These are phyloP conservation scores for Aspergillus caelatus DNA, from an alignment of 2,329 filamentous ascomycete genomes.

Conservation along the genomic window DNA sequence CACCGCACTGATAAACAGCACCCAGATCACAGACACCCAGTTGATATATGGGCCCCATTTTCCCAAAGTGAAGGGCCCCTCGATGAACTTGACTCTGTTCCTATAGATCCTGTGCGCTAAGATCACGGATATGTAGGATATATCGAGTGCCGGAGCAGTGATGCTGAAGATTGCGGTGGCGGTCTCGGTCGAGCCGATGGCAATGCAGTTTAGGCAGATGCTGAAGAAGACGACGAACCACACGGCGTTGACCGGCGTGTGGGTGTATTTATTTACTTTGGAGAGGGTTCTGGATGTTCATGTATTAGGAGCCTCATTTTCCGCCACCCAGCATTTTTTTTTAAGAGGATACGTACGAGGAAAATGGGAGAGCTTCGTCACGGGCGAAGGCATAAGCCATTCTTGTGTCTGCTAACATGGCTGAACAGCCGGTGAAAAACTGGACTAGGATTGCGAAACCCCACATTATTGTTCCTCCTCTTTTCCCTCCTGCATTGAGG, in stretches of 20 bases:
- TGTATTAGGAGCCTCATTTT: neutral
- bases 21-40: conserved; percentile 61
- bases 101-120: conserved; percentile 59
- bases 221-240: conserved; percentile 66
- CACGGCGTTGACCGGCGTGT: conserved; percentile 64
- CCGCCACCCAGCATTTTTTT: too few species aligned
- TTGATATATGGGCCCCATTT: conserved; percentile 60
- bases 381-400: conserved; percentile 66
- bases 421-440: conserved; percentile 66
- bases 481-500: conserved; percentile 61
- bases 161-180: conserved; percentile 56
- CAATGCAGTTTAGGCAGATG: conserved; percentile 52
- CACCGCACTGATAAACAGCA: conserved; percentile 64
- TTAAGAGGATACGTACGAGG: conserved; percentile 43
- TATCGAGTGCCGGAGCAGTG: conserved; percentile 55
- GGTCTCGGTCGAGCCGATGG: conserved; percentile 48
- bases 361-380: conserved; percentile 64
- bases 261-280: conserved; percentile 55
- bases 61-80: conserved; percentile 62
- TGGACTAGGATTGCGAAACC: conserved; percentile 65
- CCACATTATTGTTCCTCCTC: conserved; percentile 63
- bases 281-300: conserved; percentile 50
- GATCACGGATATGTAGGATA: conserved; percentile 64
- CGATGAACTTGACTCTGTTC: conserved; percentile 55
- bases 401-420: conserved; percentile 65